A percentile compares a stretch with the other conserved stretches of the same genome.
phyloP scores from a whole-genome alignment of 2,329 filamentous ascomycete genomes.

The Pseudogymnoascus sp. region DNA sequence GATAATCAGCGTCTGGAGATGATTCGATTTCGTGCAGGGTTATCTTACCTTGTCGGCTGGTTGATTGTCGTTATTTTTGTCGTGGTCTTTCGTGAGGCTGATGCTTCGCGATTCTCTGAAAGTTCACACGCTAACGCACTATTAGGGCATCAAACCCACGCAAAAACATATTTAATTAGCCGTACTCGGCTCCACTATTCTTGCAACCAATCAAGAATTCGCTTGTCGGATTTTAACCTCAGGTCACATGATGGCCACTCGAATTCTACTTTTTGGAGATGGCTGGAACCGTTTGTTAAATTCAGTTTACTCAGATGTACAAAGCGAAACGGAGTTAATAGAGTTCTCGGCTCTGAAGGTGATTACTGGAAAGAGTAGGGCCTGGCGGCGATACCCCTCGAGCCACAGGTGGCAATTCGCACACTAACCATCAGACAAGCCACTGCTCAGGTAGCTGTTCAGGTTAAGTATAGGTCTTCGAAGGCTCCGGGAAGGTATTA shows the following conservation, averaged over 20 bases:
- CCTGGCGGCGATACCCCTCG: not conserved
- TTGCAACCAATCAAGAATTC: not conserved
- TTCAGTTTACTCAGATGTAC: not conserved
- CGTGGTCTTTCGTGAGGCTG: slow-evolving; percentile 10
- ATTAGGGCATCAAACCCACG: slow-evolving; percentile 10
- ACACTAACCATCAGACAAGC: not conserved
- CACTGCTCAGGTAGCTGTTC: not conserved
- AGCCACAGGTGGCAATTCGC: not conserved
- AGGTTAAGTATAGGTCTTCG: not conserved
- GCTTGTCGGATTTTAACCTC: not conserved
- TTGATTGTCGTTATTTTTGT: slow-evolving; percentile 20
- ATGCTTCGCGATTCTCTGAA: slow-evolving; percentile 9
- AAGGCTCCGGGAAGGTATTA: not conserved
- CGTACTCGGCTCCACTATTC: not conserved
- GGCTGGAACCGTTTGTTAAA: not conserved
- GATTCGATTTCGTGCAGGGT: not conserved
- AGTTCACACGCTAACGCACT: slow-evolving; percentile 9
- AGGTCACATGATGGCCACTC: not conserved
- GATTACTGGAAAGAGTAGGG: not conserved
- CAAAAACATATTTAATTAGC: slow-evolving; percentile 6
- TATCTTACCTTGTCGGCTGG: slow-evolving; percentile 18
- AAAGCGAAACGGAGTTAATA: not conserved
- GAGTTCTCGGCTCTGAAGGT: no score
- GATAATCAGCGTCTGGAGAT: slow-evolving; percentile 11
- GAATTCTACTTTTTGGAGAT: not conserved